A percentile compares a stretch with the other conserved stretches of the same genome.
phyloP scores from a whole-genome alignment of 305 asterid species.

The Monarda citriodora region DNA sequence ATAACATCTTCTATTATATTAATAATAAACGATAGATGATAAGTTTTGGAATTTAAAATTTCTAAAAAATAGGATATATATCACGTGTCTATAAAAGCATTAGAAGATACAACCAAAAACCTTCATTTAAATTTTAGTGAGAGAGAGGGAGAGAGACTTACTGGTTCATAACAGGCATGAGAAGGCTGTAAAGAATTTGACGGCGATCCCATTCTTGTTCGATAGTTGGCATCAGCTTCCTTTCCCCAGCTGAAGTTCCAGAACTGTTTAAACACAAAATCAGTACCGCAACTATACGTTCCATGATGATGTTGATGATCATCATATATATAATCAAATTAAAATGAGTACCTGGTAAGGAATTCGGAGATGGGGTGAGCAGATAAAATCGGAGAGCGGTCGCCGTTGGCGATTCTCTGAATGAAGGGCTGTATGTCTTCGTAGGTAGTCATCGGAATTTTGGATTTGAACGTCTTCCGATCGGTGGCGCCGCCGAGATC shows the following conservation, averaged over 20 bases:
- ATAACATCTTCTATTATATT: too few species aligned
- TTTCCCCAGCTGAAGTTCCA: conserved; percentile 33
- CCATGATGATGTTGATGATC: background rate
- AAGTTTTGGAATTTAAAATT: too few species aligned
- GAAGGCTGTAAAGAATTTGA: conserved; percentile 29
- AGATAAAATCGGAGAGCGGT: conserved; percentile 34
- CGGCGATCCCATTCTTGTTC: conserved; percentile 30
- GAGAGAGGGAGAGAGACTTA: conserved; percentile 8
- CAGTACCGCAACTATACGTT: background rate
- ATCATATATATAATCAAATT: background rate
- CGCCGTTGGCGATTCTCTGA: conserved; percentile 39
- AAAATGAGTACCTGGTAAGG: conserved; percentile 27
- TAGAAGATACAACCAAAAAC: background rate
- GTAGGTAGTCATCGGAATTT: conserved; percentile 27
- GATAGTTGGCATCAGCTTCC: conserved; percentile 36
- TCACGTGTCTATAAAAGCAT: too few species aligned
- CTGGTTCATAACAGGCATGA: conserved; percentile 36
- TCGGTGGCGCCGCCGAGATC: conserved; percentile 23
- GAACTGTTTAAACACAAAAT: conserved; percentile 1
- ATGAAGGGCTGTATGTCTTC: conserved; percentile 40
- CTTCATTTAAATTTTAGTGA: background rate
- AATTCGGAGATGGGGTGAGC: conserved; percentile 40
- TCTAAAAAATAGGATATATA: too few species aligned
- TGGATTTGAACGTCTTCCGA: conserved; percentile 26
- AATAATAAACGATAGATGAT: too few species aligned